Evolutionary conservation across 371 early-diverging fungal genomes (phyloP), one percentile per base, ranked within the genome.

Genomic region (Paramicrosporidium saccamoebae): DNA sequence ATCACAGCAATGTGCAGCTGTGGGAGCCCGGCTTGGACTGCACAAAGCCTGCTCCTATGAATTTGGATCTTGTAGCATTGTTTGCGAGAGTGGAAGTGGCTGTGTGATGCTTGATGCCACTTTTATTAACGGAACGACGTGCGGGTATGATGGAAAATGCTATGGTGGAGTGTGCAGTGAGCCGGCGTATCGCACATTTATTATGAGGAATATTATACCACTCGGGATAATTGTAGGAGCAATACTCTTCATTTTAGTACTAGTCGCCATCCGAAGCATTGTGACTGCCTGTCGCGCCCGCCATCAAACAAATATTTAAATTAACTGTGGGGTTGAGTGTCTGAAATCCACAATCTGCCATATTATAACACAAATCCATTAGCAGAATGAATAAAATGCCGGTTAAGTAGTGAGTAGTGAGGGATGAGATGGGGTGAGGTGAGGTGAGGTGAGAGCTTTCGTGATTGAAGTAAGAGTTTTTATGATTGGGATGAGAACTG

Each of bases 61-160:
- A 16, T 33, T 36, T 5, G 46, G 48, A 5, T 39, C 45, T 10
- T 73, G 73, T 21, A 54, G 56, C 12, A 27, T 73, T 25, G 42
- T 50, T 14, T 73, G 73, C 36, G 34, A 23, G 3, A 38, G 39
- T 7, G 27, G 42, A 2, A 22, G 41, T 13, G 39, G 31, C 5
- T 78, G 82, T 37, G 36, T 58, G 5, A 33, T 54, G n/a, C 50
- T 78, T 29, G 61, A 55, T 3, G 74, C 74, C 2, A 44, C 47
- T 22, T 81, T 77, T 32, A 35, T 69, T 10, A 82, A 86, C 31
- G 88, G 82, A 12, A 69, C 81, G 0, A 48, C 65, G 0, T 86
- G 88, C 34, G 82, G 81, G 4, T 39, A 47, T 27, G 39, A 44
- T 22, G 46, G 55, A 3, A 37, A 33, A 13, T 52, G 53, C 23